Percentiles rank a stretch among this genome's conserved stretches.
phyloP scores from a whole-genome alignment of 768 basidiomycete species.

The Hygrophorus pudorinus region DNA sequence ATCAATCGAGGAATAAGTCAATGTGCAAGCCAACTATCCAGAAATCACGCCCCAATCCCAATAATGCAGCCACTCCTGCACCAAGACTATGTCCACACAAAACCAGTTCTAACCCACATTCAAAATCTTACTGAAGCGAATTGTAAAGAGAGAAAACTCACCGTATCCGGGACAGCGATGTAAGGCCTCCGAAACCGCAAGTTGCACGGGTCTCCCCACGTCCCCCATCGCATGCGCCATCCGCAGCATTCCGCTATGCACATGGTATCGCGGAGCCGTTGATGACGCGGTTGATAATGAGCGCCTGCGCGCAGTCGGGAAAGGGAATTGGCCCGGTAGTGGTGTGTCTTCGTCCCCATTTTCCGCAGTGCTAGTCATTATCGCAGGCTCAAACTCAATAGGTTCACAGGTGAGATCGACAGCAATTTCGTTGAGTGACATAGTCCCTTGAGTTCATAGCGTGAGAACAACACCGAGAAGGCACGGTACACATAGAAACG shows the following conservation, averaged over 20 bases:
- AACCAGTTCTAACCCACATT: conserved; percentile 41
- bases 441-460: conserved; percentile 43
- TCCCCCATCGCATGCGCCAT: conserved; percentile 77
- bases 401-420: conserved; percentile 80
- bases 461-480: neutral
- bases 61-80: conserved; percentile 67
- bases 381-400: conserved; percentile 51
- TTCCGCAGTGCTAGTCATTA: conserved; percentile 15
- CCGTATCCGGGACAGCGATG: conserved; percentile 63
- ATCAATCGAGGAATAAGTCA: conserved; percentile 6
- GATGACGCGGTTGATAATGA: conserved; percentile 13
- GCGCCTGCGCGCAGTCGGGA: conserved; percentile 23
- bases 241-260: conserved; percentile 73
- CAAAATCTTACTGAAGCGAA: neutral
- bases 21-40: neutral
- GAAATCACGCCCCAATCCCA: conserved; percentile 49
- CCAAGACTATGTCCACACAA: conserved; percentile 80
- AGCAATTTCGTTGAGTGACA: conserved; percentile 81
- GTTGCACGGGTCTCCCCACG: conserved; percentile 65
- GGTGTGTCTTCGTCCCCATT: conserved; percentile 18
- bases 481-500: conserved; percentile 5
- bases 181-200: conserved; percentile 63
- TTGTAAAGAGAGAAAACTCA: conserved; percentile 23
- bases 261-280: conserved; percentile 37
- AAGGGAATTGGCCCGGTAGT: conserved; percentile 27